Base-by-base conservation (phyloP, 495 filamentous ascomycete species). In the Hypoxylon fragiforme region DNA sequence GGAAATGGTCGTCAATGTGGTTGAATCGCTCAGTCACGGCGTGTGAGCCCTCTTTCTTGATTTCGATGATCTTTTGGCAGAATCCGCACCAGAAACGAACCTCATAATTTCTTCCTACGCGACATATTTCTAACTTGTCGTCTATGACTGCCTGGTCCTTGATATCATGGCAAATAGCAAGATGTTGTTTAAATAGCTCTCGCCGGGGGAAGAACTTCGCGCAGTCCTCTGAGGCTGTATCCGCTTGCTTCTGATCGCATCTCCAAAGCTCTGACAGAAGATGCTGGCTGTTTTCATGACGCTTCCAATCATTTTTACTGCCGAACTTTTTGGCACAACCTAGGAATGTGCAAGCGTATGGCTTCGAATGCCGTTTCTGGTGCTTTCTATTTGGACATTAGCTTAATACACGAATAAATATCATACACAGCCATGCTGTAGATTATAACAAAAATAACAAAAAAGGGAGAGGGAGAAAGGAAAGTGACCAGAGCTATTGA, bases 241-340 rank as follows among this genome's bases (percentile, higher is more conserved):
- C 62, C 9, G 44, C 45, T 36, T 56, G 37, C 44, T 61, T 61
- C 66, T 74, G 62, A 28, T 75, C 76, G 68, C 92, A 97, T n/a
- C 84, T 82, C 85, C 89, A 97, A 46, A 81, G 78, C 54, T 91
- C 85, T 2, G 82, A 62, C 57, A 87, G 82, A 55, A 83, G 86
- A 64, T 97, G 92, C 66, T 95, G 91, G 19, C 84, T 87, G 57
- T 85, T 90, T 60, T 97, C 92, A 66, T 97, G 92, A 6, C 94
- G 85, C 70, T 96, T 97, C 94, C 92, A 97, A 71, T 97, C 92
- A 36, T 90, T 90, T 65, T 96, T 96, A 73, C 88, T 91, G 28
- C 94, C 92, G 58, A 97, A 96, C 2, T 70, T 79, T 57, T 90
- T 94, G 39, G 75, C 72, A 64, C 94, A 97, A 14, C 73, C 73